Evolutionary conservation across 257 asterid genomes (phyloP), one percentile per base, ranked within the genome.

Genomic region (Solanum chaucha): DNA sequence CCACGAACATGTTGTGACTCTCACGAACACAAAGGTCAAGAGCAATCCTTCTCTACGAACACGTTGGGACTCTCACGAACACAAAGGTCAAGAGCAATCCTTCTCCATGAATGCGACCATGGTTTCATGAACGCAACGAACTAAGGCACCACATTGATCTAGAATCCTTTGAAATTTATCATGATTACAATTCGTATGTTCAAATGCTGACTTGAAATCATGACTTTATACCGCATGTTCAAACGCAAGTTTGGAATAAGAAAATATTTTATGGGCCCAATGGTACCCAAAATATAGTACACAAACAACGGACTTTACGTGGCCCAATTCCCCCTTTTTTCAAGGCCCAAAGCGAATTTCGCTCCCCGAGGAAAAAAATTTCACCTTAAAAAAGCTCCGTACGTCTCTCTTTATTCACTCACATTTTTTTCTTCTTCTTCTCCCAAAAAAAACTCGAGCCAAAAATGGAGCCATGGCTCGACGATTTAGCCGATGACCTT

Each of bases 401-500:
- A 85, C 32, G 1, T 71, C 83, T 44, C 83, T 44, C 83, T 7
- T 32, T 3, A 10, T 40, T 86, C 87, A 32, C 10, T 51, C 71
- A 38, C 46, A 48, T 28, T 71, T 51, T 28, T 32, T 35, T 72
- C 26, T 15, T 75, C 51, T 65, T 15, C 26, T 51, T 15, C 4
- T 1, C 61, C 12, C 41, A 5, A 19, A n/a, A 19, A n/a, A 84
- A 2, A 85, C 92, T 93, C 95, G 98, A 93, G 92, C 96, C 98
- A 48, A 84, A 6, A 85, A 94, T 93, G 95, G 98, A 93, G 92
- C 96, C 98, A 77, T 91, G 94, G 92, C 72, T 90, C n/a, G 98
- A 92, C 87, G 96, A 94, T 84, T 38, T 95, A 3, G 87, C 95
- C 91, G 98, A 94, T 93, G 98, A 95, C 88, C 95, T 97, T 84